Evolutionary conservation across 2,329 filamentous ascomycete genomes (phyloP), one percentile per base, ranked within the genome.

Genomic region (Magnaporthales sp.): DNA sequence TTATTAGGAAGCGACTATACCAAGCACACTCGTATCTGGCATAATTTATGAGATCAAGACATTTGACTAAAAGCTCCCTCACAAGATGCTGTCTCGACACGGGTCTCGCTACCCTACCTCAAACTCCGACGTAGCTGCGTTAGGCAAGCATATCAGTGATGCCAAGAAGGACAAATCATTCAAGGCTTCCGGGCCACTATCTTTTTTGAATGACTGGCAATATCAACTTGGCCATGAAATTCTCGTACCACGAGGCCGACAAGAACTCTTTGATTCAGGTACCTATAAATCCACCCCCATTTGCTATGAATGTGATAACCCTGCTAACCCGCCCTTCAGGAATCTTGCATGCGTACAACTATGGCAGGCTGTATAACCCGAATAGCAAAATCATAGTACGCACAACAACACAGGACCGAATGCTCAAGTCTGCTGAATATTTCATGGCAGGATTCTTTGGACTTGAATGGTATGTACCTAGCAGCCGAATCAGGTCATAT

Each of bases 381-480:
- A 83, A 85, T 67, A 88, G 83, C 76, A 92, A 91, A 77, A 87
- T 93, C 68, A 85, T 92, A 67, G 89, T 87, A 19, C 83, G 90
- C 30, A 91, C 89, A 1, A 92, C 90, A 66, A 91, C 90, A 1
- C 89, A 93, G 74, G 87, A 91, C 73, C 86, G 91, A 27, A 93
- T 93, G 90, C 79, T 90, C 26, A 88, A 92, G 74, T 89, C 84
- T 54, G 90, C 90, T 3, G 90, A 93, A 75, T 90, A 93, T 75
- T 93, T 92, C 76, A 78, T 92, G 73, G 88, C 90, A 6, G 91
- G 91, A 0, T 93, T 93, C 78, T 93, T 93, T 73, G 90, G 90
- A 0, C 81, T 92, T 0, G 84, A 89, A 62, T 93, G 90, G 81
- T 82, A 71, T 32, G 76, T 66, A 29, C n/a, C 24, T 15, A 8